Evolutionary conservation across 306 rosid genomes (phyloP).

Genomic region (Dalbergia cultrata): DNA sequence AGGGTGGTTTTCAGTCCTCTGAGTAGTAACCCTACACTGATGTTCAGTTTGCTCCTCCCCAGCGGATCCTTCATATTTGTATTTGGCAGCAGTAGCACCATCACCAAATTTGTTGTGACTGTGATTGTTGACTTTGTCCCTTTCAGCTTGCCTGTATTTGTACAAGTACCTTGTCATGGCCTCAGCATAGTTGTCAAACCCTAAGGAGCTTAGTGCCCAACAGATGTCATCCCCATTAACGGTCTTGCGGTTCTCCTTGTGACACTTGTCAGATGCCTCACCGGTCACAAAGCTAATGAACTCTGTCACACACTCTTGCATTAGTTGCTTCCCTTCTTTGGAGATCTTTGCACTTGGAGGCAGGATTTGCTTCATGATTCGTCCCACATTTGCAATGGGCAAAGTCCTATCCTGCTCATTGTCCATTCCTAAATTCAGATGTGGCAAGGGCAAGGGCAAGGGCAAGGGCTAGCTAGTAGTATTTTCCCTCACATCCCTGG

Average conservation of each 20-base stretch:
- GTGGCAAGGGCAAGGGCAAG: too few relatives aligned
- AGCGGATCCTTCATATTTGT: constrained; percentile 23
- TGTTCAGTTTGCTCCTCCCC: constrained; percentile 26
- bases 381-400: constrained; percentile 87
- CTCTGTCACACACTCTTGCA: constrained; percentile 93
- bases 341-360: constrained; percentile 79
- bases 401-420: constrained; percentile 65
- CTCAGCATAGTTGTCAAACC: constrained; percentile 83
- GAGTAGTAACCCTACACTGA: constrained; percentile 47
- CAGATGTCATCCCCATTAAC: constrained; percentile 91
- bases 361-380: constrained; percentile 79
- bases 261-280: constrained; percentile 94
- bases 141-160: constrained; percentile 66
- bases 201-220: constrained; percentile 83
- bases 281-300: constrained; percentile 84
- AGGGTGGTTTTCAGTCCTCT: constrained; percentile 40
- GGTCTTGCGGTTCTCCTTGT: constrained; percentile 87
- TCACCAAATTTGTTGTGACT: constrained; percentile 38
- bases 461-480: too few relatives aligned
- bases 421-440: constrained; percentile 51
- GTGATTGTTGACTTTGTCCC: constrained; percentile 40
- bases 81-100: neutral
- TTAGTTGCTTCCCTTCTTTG: constrained; percentile 74
- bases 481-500: neutral
- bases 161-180: constrained; percentile 62